These are phyloP conservation scores for Phytophthora sp. DNA, from an alignment of 352 stramenopile genomes.

Conservation along the genomic window DNA sequence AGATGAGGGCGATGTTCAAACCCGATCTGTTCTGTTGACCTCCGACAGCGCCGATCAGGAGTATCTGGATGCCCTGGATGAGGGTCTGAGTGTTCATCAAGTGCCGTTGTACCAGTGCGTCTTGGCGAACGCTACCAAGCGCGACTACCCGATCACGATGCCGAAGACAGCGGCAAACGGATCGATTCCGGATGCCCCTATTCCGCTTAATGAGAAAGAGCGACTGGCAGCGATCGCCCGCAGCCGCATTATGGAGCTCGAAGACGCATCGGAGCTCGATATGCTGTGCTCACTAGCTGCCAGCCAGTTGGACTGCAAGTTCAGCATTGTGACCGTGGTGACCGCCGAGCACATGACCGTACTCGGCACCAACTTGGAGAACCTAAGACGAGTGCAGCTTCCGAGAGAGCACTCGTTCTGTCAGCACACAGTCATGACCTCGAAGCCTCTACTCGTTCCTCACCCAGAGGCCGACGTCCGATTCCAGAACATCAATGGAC, in stretches of 20 bases:
- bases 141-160: conserved; percentile 45
- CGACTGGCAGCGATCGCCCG: conserved; percentile 49
- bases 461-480: conserved; percentile 65
- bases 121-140: conserved; percentile 46
- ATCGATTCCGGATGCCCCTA: conserved; percentile 27
- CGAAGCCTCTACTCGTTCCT: conserved; percentile 60
- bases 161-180: conserved; percentile 30
- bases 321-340: conserved; percentile 63
- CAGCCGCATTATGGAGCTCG: conserved; percentile 48
- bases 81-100: conserved; percentile 11
- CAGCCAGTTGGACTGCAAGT: conserved; percentile 56
- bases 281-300: conserved; percentile 60
- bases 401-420: conserved; percentile 65
- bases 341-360: conserved; percentile 51
- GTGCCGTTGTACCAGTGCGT: conserved; percentile 43
- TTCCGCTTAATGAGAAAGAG: conserved; percentile 47
- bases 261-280: conserved; percentile 57
- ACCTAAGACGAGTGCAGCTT: conserved; percentile 32
- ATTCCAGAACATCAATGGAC: conserved; percentile 49
- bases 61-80: conserved; percentile 26
- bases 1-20: background rate
- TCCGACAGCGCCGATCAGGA: conserved; percentile 27
- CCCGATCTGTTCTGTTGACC: conserved; percentile 16
- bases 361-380: conserved; percentile 34
- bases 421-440: conserved; percentile 63